Base-by-base conservation (phyloP, 805 yeast genomes). In the Grigorovia humatica region DNA sequence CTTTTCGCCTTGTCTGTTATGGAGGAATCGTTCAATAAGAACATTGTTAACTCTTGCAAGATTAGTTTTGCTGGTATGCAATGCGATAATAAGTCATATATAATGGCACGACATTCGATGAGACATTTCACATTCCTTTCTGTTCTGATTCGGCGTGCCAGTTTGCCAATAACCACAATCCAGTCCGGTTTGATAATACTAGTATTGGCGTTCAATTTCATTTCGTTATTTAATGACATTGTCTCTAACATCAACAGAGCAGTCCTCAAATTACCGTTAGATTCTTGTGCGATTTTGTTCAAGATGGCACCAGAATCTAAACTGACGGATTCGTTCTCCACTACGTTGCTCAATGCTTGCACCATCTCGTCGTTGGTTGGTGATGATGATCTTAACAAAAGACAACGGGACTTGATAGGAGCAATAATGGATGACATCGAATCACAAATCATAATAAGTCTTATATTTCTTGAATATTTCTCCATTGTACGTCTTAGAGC, bases 401-500 rank as follows among this genome's bases (percentile, higher is more conserved):
- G 70, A 9, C 97, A 89, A 70, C 99, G 83, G 23, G 97, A 90
- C 61, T 87, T 85, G 56, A 93, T 93, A 11, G 99, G 99, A 2
- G 88, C 83, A 54, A 93, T 91, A 53, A 93, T 90, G 57, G 86
- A 87, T 20, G 96, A 87, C 27, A 96, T 87, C 2, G 96, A 80
- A 64, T 88, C 91, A 59, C 96, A 87, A 19, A 93, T 76, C 71
- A 93, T 71, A 40, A 93, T 79, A 55, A 93, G 72, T 54, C 99
- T 78, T 58, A 93, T 81, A 63, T 88, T 90, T 23, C 84, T 77
- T 1, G 97, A 87, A 68, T 88, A 90, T 65, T 88, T 90, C 65
- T 90, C 97, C 96, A 90, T 90, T 0, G 96, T 90, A 69, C 97
- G 78, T 76, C 97, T 81, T 55, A 90, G 72, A 0, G 97, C 97